phyloP scores from a whole-genome alignment of 305 asterid genomes.

The Solanum hybrid region DNA sequence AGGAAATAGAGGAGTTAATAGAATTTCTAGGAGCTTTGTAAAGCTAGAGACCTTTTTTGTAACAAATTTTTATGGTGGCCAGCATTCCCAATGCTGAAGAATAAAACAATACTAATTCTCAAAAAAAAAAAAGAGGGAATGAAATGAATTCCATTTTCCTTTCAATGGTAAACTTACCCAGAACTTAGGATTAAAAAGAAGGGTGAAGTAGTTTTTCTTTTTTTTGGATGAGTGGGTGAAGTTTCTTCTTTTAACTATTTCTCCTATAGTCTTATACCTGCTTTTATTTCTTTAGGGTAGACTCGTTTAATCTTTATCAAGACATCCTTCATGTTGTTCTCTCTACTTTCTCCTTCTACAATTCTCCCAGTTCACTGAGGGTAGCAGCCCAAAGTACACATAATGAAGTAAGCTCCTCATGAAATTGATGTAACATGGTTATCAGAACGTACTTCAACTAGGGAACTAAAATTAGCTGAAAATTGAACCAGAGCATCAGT shows the following conservation, averaged over 20 bases:
- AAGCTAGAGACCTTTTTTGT: neutral
- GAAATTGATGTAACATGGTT: neutral
- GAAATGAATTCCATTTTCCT: neutral
- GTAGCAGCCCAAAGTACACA: neutral
- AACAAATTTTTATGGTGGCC: neutral
- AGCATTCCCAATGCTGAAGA: neutral
- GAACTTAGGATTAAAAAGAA: neutral
- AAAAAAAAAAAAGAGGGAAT: neutral
- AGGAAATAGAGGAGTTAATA: neutral
- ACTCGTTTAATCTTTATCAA: neutral
- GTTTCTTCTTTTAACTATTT: neutral
- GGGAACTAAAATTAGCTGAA: neutral
- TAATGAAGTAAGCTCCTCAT: neutral
- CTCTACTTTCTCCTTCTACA: neutral
- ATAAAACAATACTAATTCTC: neutral
- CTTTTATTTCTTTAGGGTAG: neutral
- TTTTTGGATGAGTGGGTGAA: neutral
- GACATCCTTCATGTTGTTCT: neutral
- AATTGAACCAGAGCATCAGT: neutral
- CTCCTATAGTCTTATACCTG: neutral
- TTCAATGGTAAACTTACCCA: neutral
- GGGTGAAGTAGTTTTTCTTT: neutral
- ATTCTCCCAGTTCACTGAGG: neutral
- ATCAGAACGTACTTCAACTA: neutral
- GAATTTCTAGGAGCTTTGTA: neutral